Conservation (phyloP, 2,329 filamentous ascomycete species). For the Aspergillus jensenii region DNA sequence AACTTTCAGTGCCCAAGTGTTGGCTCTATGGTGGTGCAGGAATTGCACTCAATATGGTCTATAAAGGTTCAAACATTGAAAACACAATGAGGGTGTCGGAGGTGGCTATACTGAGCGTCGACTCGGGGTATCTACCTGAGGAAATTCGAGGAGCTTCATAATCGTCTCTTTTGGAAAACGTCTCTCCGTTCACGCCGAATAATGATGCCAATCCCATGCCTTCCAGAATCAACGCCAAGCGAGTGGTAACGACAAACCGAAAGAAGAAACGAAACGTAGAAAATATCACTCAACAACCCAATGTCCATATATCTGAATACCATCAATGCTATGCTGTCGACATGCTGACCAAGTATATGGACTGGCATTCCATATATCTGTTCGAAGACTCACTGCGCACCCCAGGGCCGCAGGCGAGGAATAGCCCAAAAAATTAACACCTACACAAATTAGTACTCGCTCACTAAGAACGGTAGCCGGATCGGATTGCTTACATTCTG, state of each 20-base stretch:
- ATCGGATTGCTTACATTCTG: conserved; percentile 56
- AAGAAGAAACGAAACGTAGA: conserved; percentile 19
- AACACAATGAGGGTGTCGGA: conserved; percentile 32
- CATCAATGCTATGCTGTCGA: conserved; percentile 32
- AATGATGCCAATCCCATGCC: conserved; percentile 41
- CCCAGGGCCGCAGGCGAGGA: conserved; percentile 6
- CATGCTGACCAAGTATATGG: conserved; percentile 22
- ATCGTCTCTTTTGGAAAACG: conserved; percentile 33
- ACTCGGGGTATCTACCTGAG: conserved; percentile 51
- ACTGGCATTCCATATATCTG: conserved; percentile 20
- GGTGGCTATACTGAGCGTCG: conserved; percentile 47
- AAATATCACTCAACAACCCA: conserved; percentile 22
- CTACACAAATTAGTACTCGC: conserved; percentile 28
- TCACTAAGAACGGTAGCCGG: neutral
- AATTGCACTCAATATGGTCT: neutral
- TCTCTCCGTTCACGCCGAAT: conserved; percentile 42
- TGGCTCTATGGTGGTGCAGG: neutral
- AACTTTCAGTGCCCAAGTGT: neutral
- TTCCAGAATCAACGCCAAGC: conserved; percentile 36
- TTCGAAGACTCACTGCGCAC: conserved; percentile 17
- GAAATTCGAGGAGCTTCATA: conserved; percentile 49
- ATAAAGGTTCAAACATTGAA: conserved; percentile 11
- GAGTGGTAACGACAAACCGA: conserved; percentile 18
- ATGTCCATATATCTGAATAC: conserved; percentile 26
- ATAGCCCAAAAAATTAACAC: conserved; percentile 24